Evolutionary conservation across 768 basidiomycete species (phyloP).

Genomic region (Tulasnella sp.): DNA sequence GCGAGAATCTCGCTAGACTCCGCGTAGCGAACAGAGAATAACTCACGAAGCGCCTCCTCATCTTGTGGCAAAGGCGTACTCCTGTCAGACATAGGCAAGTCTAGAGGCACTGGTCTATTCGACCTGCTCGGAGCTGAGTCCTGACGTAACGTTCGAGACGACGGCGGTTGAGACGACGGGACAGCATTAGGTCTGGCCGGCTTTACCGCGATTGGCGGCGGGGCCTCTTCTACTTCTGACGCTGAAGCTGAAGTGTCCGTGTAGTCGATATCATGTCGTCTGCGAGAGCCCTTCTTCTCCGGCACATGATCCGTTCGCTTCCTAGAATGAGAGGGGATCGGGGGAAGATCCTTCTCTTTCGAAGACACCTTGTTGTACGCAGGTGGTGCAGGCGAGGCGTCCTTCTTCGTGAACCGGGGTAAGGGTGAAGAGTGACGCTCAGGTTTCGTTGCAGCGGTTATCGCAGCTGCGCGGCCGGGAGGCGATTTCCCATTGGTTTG

Average conservation of each 20-base stretch:
- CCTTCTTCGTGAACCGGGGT: background rate
- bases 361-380: background rate
- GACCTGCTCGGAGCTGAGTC: background rate
- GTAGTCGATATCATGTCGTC: background rate
- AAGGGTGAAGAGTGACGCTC: background rate
- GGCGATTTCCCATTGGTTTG: background rate
- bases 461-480: background rate
- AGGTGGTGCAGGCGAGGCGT: background rate
- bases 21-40: background rate
- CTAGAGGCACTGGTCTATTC: background rate
- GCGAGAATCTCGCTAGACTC: background rate
- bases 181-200: background rate
- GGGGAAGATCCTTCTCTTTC: slow-evolving; percentile 2
- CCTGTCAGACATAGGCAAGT: background rate
- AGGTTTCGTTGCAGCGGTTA: background rate
- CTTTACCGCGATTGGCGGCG: background rate
- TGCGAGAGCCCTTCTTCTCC: background rate
- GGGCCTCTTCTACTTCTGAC: slow-evolving; percentile 9
- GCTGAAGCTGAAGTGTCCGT: slow-evolving; percentile 1
- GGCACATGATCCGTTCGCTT: background rate
- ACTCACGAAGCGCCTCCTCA: background rate
- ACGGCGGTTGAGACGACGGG: no score
- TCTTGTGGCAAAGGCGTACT: background rate
- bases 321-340: background rate
- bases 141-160: background rate